Conservation (phyloP, 2,329 filamentous ascomycete species). For the Aspergillus sp. region DNA sequence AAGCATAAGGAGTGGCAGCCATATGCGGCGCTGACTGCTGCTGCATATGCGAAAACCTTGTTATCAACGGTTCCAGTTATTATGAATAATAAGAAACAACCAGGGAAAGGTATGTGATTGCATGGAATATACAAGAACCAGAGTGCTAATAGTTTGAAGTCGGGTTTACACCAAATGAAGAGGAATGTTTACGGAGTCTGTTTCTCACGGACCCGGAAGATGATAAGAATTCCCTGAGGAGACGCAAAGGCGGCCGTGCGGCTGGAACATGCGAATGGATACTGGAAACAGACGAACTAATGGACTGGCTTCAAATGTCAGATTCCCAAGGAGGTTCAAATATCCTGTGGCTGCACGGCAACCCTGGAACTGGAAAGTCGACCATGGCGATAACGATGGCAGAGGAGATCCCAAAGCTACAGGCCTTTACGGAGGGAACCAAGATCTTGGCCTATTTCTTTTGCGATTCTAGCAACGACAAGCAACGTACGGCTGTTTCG, state of each 20-base stretch:
- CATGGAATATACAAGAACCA: too few relatives aligned
- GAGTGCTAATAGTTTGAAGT: too few relatives aligned
- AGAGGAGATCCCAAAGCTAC: not conserved
- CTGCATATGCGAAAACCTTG: not conserved
- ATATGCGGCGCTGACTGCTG: not conserved
- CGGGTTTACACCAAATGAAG: not conserved
- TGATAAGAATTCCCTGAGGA: not conserved
- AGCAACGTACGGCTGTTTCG: not conserved
- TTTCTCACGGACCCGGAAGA: not conserved
- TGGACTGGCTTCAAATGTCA: not conserved
- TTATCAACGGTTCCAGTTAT: not conserved
- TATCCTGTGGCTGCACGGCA: constrained; percentile 2
- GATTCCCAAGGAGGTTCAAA: not conserved
- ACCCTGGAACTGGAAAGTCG: constrained; percentile 6
- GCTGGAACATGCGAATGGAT: constrained; percentile 3
- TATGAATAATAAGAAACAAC: too few relatives aligned
- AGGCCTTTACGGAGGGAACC: not conserved
- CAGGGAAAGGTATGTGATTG: too few relatives aligned
- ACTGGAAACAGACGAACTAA: not conserved
- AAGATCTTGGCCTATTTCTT: not conserved
- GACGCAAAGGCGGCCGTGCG: not conserved
- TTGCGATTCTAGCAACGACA: not conserved
- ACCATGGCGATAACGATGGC: not conserved
- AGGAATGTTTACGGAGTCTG: not conserved
- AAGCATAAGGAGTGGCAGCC: not conserved